Percentiles rank a stretch among this genome's conserved stretches.
phyloP scores from a whole-genome alignment of 2,329 filamentous ascomycete genomes.

The Microsporum audouinii region DNA sequence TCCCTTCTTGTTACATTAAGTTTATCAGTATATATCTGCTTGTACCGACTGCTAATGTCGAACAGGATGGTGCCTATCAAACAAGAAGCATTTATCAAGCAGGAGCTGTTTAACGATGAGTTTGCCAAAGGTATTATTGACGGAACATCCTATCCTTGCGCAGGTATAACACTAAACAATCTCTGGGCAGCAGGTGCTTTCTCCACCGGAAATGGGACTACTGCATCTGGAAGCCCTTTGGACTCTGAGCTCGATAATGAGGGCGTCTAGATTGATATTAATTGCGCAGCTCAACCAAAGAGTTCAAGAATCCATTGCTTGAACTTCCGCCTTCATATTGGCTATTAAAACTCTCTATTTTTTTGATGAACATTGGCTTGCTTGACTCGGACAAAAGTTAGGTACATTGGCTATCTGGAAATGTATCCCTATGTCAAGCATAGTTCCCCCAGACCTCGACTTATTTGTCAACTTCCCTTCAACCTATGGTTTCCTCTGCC shows the following conservation, averaged over 20 bases:
- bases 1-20: background rate
- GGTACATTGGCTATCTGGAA: background rate
- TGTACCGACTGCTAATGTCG: background rate
- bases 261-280: background rate
- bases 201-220: background rate
- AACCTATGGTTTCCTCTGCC: background rate
- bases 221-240: background rate
- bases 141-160: conserved; percentile 9
- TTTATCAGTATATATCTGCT: background rate
- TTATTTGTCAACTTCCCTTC: background rate
- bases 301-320: background rate
- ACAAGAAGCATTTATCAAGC: background rate
- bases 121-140: conserved; percentile 12
- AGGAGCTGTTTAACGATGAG: conserved; percentile 2
- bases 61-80: background rate
- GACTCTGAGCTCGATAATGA: background rate
- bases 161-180: background rate
- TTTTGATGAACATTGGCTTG: background rate
- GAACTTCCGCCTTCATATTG: background rate
- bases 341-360: background rate
- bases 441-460: background rate
- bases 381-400: background rate
- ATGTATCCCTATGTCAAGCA: background rate
- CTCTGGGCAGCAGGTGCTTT: background rate
- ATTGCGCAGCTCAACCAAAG: background rate